These are phyloP conservation scores for Coniochaeta hoffmannii DNA, from an alignment of 2,329 filamentous ascomycete species.

Conservation along the genomic window DNA sequence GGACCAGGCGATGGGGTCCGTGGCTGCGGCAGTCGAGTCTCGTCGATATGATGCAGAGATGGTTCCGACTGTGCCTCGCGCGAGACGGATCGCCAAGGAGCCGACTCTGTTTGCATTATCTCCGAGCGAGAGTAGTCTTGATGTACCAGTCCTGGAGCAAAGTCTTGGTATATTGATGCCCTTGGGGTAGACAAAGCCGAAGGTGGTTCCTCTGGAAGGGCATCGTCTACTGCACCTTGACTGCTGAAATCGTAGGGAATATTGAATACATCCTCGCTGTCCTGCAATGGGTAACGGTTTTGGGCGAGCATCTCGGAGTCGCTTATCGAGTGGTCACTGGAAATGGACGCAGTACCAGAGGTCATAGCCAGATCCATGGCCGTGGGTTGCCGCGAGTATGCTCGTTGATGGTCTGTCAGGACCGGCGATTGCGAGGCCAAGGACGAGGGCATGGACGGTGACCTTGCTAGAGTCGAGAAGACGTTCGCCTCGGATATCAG, in stretches of 20 bases:
- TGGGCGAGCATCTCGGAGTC: constrained; percentile 24
- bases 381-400: constrained; percentile 1
- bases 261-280: constrained; percentile 49
- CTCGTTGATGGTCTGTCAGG: constrained; percentile 16
- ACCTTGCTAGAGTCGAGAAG: constrained; percentile 52
- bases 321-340: constrained; percentile 20
- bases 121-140: constrained; percentile 21
- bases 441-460: constrained; percentile 53
- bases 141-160: constrained; percentile 6
- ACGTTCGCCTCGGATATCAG: constrained; percentile 61
- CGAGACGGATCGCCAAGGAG: constrained; percentile 23
- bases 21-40: neutral
- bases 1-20: neutral
- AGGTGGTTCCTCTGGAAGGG: constrained; percentile 20
- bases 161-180: constrained; percentile 38
- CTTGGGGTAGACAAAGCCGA: constrained; percentile 43
- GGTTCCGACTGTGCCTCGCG: constrained; percentile 29
- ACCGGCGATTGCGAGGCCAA: constrained; percentile 38
- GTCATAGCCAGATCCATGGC: constrained; percentile 9
- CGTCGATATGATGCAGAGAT: constrained; percentile 18
- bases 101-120: constrained; percentile 17
- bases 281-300: constrained; percentile 28
- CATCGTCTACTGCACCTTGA: constrained; percentile 25
- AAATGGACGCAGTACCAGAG: too few species aligned
- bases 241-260: constrained; percentile 46